Evolutionary conservation across 1,284 basidiomycete species (phyloP), one percentile per base, ranked within the genome.

Genomic region (Melampsora americana): DNA sequence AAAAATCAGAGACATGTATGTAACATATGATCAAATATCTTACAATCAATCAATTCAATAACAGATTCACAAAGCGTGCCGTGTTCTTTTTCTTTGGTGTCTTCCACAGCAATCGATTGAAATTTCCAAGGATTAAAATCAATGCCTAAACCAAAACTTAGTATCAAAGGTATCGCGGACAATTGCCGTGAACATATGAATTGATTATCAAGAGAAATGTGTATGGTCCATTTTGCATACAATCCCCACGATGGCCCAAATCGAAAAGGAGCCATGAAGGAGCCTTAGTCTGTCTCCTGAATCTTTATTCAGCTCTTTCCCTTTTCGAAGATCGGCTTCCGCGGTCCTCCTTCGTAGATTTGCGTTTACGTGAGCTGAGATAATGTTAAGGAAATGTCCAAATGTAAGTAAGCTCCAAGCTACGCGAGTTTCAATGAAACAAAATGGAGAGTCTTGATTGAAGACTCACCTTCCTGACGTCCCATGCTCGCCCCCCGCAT

Each of bases 261-360:
- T 9, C 5, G 11, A 42, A 42, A 42, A 42, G 1, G 39, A 35
- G 9, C 3, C 39, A 42, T 12, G 39, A 42, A 42, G 39, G 39
- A 42, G 39, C 39, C 12, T 42, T 12, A 42, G 39, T 42, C 1
- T 12, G 11, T 42, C 20, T 56, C 53, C 53, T 23, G 3, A 23
- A 23, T 42, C 9, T 32, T 73, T 64, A 73, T n/a, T 73, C 71
- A 23, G 71, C 71, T 46, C 71, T 39, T 66, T 73, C 71, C 39
- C 71, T 65, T 53, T 73, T 73, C 14, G 71, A 56, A 23, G 53
- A 73, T 35, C 71, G 71, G 32, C 64, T 73, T 30, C 71, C 65
- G 28, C 71, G 71, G 16, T 73, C 71, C 56, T 73, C 71, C 42
- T 66, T 73, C 30, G 71, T 56, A 56, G 53, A 53, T 46, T 73